Evolutionary conservation across 2,329 filamentous ascomycete genomes (phyloP).

Genomic region (Nannizzia gypsea): DNA sequence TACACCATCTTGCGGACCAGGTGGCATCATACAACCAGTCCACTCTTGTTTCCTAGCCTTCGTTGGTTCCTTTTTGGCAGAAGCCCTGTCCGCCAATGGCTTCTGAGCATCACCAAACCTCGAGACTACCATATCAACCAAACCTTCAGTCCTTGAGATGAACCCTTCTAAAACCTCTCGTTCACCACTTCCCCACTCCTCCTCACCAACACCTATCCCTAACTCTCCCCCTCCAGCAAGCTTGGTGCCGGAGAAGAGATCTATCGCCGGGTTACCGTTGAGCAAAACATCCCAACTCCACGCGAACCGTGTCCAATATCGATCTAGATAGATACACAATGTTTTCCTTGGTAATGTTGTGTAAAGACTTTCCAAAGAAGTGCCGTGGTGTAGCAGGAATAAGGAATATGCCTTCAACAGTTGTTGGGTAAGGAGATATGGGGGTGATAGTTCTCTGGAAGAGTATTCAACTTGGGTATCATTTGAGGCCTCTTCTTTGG

Average conservation of each 20-base stretch:
- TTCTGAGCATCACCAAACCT: conserved; percentile 57
- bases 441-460: conserved; percentile 75
- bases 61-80: conserved; percentile 18
- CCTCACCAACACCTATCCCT: conserved; percentile 87
- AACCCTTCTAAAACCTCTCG: conserved; percentile 88
- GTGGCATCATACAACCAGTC: conserved; percentile 60
- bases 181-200: conserved; percentile 88
- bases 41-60: conserved; percentile 36
- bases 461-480: conserved; percentile 60
- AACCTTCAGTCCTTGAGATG: conserved; percentile 62
- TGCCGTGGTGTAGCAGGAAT: conserved; percentile 79
- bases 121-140: conserved; percentile 79
- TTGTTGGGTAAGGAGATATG: conserved; percentile 65
- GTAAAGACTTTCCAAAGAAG: conserved; percentile 60
- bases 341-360: conserved; percentile 51
- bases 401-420: conserved; percentile 68
- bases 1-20: conserved; percentile 64
- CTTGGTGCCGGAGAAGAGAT: conserved; percentile 72
- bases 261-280: conserved; percentile 73
- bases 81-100: conserved; percentile 14
- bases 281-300: conserved; percentile 75
- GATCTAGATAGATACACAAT: conserved; percentile 60
- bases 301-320: conserved; percentile 66
- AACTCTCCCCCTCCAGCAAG: conserved; percentile 82
- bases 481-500: background rate